Evolutionary conservation across 176 grass and related monocot genomes (phyloP).

Genomic region (maize (Zea mays)): Zm-B73-REFERENCE-NAM-5.0 NC_050104.1:153443001-153443500

Average conservation of each 20-base stretch:
- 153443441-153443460: conserved; percentile 22
- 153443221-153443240: not conserved
- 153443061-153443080: not conserved
- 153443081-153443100: conserved; percentile 24
- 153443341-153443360: not conserved
- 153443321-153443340: conserved; percentile 19
- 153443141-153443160: not conserved
- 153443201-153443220: not conserved
- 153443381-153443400: not conserved
- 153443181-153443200: not conserved
- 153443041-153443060: conserved; percentile 5
- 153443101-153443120: not conserved
- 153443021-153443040: not conserved
- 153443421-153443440: not conserved
- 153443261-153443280: not conserved
- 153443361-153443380: not conserved
- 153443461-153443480: conserved; percentile 6
- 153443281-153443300: not conserved
- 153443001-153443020: not conserved
- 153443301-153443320: not conserved
- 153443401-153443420: not conserved
- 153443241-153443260: conserved; percentile 18
- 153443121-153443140: not conserved
- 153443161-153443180: not conserved
- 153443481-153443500: not conserved